These are phyloP conservation scores for Golubevia sp. DNA, from an alignment of 1,284 basidiomycete genomes.

Conservation along the genomic window DNA sequence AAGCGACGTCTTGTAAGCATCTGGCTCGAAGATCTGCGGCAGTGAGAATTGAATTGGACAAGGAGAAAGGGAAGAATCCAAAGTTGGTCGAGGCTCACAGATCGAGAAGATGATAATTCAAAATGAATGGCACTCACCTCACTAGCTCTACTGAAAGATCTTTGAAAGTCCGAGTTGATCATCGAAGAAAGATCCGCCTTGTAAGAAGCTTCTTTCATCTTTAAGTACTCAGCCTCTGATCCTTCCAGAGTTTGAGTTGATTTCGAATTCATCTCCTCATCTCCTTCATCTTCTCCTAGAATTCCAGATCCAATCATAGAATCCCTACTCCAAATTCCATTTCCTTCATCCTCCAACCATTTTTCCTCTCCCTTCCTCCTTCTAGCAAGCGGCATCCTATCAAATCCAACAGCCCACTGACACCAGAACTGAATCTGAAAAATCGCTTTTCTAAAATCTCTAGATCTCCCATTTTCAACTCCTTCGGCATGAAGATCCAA, in stretches of 20 bases:
- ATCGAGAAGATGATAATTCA: too few relatives aligned
- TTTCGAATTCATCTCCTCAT: neutral
- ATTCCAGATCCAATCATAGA: neutral
- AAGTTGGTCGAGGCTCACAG: neutral
- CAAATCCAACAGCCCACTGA: neutral
- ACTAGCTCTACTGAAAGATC: neutral
- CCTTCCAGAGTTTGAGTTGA: neutral
- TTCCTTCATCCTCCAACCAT: neutral
- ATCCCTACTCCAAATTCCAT: neutral
- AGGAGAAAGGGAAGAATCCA: neutral
- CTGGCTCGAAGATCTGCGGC: neutral
- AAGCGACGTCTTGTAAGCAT: neutral
- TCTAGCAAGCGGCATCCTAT: neutral
- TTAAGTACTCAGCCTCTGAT: neutral
- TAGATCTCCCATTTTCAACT: neutral
- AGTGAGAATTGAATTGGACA: too few relatives aligned
- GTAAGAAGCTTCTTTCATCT: neutral
- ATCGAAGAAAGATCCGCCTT: neutral
- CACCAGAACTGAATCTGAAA: conserved; percentile 29
- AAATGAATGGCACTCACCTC: too few relatives aligned
- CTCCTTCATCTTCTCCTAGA: neutral
- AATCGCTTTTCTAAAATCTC: conserved; percentile 28
- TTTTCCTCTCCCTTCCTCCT: neutral
- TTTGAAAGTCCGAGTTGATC: neutral
- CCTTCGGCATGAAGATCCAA: neutral